A percentile compares a stretch with the other conserved stretches of the same genome.
Evolutionary conservation across 345 rosid genomes (phyloP).

Genomic region (Streptanthus diversifolius): DNA sequence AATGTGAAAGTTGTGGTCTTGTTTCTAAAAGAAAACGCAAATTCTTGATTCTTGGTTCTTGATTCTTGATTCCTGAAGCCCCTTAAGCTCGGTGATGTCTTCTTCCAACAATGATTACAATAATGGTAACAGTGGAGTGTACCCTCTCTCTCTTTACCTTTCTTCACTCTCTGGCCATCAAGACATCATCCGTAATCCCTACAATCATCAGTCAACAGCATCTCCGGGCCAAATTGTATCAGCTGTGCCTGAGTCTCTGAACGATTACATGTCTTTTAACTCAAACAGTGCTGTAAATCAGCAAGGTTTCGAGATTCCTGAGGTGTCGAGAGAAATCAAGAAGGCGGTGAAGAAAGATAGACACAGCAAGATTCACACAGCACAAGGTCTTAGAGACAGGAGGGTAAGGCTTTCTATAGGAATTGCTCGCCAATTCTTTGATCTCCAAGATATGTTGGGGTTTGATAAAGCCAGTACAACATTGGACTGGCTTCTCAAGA

Average conservation of each 20-base stretch:
- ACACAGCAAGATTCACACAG: slow-evolving; percentile 74
- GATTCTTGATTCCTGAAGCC: slow-evolving; percentile 5
- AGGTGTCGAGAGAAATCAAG: slow-evolving; percentile 19
- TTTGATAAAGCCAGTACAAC: slow-evolving; percentile 82
- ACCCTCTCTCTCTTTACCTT: slow-evolving; percentile 32
- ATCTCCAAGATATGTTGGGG: slow-evolving; percentile 82
- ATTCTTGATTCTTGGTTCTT: slow-evolving; percentile 1
- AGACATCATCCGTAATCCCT: slow-evolving; percentile 19
- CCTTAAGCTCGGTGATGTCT: slow-evolving; percentile 18
- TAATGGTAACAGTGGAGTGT: slow-evolving; percentile 15
- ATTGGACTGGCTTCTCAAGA: slow-evolving; percentile 70
- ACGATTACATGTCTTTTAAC: slow-evolving; percentile 24
- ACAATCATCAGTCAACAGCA: slow-evolving; percentile 16
- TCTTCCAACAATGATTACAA: slow-evolving; percentile 20
- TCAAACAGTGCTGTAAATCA: slow-evolving; percentile 17
- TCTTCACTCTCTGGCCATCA: slow-evolving; percentile 27
- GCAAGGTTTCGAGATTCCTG: slow-evolving; percentile 14
- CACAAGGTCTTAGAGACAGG: slow-evolving; percentile 75
- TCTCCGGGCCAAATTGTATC: slow-evolving; percentile 21
- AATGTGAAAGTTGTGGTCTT: slow-evolving; percentile 19
- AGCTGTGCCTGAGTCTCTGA: slow-evolving; percentile 20
- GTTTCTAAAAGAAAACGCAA: background rate
- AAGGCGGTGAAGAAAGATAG: slow-evolving; percentile 54
- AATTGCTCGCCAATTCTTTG: slow-evolving; percentile 68
- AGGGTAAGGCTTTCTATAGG: slow-evolving; percentile 80